Evolutionary conservation across 768 basidiomycete genomes (phyloP).

Genomic region (Pisolithus sp.): DNA sequence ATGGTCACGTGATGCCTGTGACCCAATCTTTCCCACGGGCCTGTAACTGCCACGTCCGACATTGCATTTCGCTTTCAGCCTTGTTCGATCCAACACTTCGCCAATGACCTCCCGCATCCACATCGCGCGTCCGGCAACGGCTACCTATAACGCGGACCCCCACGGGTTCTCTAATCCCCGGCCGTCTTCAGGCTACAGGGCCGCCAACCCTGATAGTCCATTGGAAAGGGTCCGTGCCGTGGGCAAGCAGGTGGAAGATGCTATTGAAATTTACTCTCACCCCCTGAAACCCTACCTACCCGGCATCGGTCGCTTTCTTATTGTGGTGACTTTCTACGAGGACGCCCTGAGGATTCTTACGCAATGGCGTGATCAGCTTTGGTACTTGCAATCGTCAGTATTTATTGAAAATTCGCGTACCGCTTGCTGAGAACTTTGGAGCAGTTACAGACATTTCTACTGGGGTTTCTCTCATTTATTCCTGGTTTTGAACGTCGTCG

Average conservation of each 20-base stretch:
- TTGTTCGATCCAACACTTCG: constrained; percentile 6
- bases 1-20: constrained; percentile 16
- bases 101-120: constrained; percentile 77
- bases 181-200: constrained; percentile 63
- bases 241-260: constrained; percentile 80
- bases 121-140: constrained; percentile 65
- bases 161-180: constrained; percentile 75
- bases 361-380: constrained; percentile 96
- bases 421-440: constrained; percentile 5
- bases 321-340: constrained; percentile 97
- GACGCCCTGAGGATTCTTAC: constrained; percentile 90
- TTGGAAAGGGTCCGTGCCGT: constrained; percentile 68
- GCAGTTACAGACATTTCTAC: constrained; percentile 89
- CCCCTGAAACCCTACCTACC: constrained; percentile 93
- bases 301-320: constrained; percentile 90
- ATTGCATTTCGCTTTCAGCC: neutral
- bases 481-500: constrained; percentile 85
- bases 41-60: constrained; percentile 19
- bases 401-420: neutral
- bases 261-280: constrained; percentile 86
- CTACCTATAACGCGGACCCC: constrained; percentile 62
- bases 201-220: constrained; percentile 78
- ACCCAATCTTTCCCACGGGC: constrained; percentile 16
- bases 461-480: constrained; percentile 95
- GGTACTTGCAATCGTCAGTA: constrained; percentile 92